Percentiles rank a stretch among this genome's conserved stretches.
phyloP scores from a whole-genome alignment of 345 rosid species.

The Populus alba region DNA sequence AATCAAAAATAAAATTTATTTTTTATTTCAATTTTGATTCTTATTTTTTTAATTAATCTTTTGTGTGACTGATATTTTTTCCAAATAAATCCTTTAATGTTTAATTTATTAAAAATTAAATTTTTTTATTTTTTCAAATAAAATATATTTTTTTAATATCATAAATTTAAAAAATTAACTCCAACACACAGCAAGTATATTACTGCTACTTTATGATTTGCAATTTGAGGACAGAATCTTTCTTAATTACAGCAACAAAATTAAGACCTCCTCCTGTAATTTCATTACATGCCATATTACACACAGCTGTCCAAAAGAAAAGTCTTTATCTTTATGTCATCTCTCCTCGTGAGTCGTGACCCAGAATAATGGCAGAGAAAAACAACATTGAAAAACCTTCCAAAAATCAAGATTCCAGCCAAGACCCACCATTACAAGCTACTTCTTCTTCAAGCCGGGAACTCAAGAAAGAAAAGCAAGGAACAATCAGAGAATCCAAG shows the following conservation, averaged over 20 bases:
- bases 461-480: slow-evolving; percentile 9
- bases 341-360: background rate
- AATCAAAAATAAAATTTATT: too few species aligned
- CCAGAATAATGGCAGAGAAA: background rate
- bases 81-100: too few species aligned
- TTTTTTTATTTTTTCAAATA: too few species aligned
- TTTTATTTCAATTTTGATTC: too few species aligned
- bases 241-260: background rate
- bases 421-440: background rate
- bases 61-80: too few species aligned
- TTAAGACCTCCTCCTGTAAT: background rate
- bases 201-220: background rate
- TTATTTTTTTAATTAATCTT: too few species aligned
- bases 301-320: background rate
- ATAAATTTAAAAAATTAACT: too few species aligned
- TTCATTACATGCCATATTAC: background rate
- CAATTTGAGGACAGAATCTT: background rate
- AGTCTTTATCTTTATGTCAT: background rate
- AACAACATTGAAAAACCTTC: background rate
- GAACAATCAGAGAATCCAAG: slow-evolving; percentile 9
- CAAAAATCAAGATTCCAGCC: background rate
- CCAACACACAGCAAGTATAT: too few species aligned
- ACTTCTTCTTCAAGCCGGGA: background rate
- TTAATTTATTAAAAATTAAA: too few species aligned
- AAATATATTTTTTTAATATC: too few species aligned